Evolutionary conservation across 495 filamentous ascomycete genomes (phyloP).

Genomic region (Talaromyces liani): DNA sequence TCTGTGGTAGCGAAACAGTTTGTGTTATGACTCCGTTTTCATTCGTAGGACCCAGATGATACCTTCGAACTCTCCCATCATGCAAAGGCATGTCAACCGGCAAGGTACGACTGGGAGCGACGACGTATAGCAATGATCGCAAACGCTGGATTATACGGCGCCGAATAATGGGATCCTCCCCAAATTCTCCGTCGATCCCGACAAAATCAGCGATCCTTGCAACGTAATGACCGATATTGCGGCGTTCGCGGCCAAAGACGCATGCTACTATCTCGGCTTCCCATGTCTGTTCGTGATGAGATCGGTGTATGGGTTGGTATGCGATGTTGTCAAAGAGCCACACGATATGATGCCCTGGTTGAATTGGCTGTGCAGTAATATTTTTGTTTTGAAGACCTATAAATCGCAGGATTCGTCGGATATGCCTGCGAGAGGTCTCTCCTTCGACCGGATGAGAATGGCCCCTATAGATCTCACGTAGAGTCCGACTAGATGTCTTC

Average conservation of each 20-base stretch:
- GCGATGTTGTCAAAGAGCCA: conserved; percentile 93
- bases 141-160: conserved; percentile 61
- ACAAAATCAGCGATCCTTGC: conserved; percentile 64
- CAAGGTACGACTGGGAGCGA: conserved; percentile 61
- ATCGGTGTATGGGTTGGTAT: conserved; percentile 39
- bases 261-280: conserved; percentile 73
- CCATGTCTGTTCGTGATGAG: conserved; percentile 45
- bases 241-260: conserved; percentile 65
- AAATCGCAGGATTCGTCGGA: neutral
- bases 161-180: conserved; percentile 49
- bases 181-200: conserved; percentile 54
- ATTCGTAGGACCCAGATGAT: conserved; percentile 62
- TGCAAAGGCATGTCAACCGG: conserved; percentile 48
- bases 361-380: conserved; percentile 22
- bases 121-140: conserved; percentile 66
- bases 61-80: conserved; percentile 22
- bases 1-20: conserved; percentile 31
- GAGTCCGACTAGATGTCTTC: neutral
- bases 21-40: conserved; percentile 64
- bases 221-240: conserved; percentile 57
- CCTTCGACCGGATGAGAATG: neutral
- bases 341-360: conserved; percentile 54
- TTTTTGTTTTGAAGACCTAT: neutral
- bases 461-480: neutral
- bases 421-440: neutral